These are phyloP conservation scores for Ustilago tritici DNA, from an alignment of 1,284 basidiomycete genomes.

Conservation along the genomic window DNA sequence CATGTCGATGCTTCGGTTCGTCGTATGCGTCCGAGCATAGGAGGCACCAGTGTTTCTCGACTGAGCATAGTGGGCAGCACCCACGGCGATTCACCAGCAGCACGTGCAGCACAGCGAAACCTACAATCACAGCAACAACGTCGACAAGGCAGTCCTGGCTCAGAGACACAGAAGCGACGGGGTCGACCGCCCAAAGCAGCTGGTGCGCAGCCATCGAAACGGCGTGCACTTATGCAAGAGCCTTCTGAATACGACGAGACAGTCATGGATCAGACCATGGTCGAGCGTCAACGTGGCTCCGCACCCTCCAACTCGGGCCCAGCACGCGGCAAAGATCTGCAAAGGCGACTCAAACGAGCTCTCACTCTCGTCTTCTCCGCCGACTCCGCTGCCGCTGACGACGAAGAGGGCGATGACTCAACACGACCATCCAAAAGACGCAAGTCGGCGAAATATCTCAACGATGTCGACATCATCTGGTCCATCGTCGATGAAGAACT, in stretches of 20 bases:
- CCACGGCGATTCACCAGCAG: conserved; percentile 38
- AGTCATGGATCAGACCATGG: conserved; percentile 35
- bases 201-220: background rate
- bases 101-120: conserved; percentile 36
- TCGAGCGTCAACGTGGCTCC: conserved; percentile 27
- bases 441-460: conserved; percentile 47
- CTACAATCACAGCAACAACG: conserved; percentile 31
- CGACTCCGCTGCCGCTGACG: conserved; percentile 15
- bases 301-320: background rate
- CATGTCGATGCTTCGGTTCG: conserved; percentile 29
- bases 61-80: conserved; percentile 27
- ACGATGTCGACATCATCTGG: conserved; percentile 55
- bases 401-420: conserved; percentile 15
- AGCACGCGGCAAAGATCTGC: conserved; percentile 25
- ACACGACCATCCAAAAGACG: conserved; percentile 16
- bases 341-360: conserved; percentile 42
- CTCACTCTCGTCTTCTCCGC: conserved; percentile 44
- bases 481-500: conserved; percentile 50
- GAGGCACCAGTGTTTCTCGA: conserved; percentile 25
- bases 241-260: conserved; percentile 39
- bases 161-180: conserved; percentile 8
- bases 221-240: conserved; percentile 25
- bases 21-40: conserved; percentile 33
- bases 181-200: conserved; percentile 31
- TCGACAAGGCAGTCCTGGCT: conserved; percentile 37